A percentile compares a stretch with the other conserved stretches of the same genome.
Evolutionary conservation across 129 eudicot species (phyloP).

Genomic region (Flaveria sonorensis): DNA sequence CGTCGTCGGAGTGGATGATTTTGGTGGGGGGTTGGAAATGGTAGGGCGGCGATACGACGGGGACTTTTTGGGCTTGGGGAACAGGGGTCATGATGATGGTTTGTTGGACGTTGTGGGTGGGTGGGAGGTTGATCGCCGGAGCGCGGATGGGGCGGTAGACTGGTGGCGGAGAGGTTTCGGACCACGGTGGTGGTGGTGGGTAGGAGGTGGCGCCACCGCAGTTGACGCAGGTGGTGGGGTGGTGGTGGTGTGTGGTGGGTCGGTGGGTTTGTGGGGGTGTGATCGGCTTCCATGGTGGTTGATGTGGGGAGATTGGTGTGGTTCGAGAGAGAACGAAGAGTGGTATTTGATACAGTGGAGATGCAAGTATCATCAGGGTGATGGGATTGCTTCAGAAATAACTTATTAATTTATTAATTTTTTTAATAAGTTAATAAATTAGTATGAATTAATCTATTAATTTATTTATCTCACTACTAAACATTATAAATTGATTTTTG

Average conservation of each 20-base stretch:
- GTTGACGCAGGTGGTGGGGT: slow-evolving; percentile 58
- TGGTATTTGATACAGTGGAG: too few species aligned
- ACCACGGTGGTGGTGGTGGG: slow-evolving; percentile 63
- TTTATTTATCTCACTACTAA: too few species aligned
- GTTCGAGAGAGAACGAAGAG: too few species aligned
- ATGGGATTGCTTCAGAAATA: too few species aligned
- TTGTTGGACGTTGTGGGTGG: slow-evolving; percentile 53
- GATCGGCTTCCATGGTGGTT: slow-evolving; percentile 34
- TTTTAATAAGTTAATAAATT: too few species aligned
- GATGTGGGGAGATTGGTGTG: background rate
- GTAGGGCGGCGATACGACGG: slow-evolving; percentile 54
- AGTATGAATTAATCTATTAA: too few species aligned
- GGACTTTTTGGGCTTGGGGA: slow-evolving; percentile 59
- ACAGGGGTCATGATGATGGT: slow-evolving; percentile 81
- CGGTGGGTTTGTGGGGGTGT: slow-evolving; percentile 20
- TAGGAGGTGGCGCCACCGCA: slow-evolving; percentile 81
- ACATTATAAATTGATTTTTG: too few species aligned
- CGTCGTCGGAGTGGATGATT: slow-evolving; percentile 62
- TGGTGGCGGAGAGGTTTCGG: slow-evolving; percentile 51
- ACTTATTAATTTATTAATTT: too few species aligned
- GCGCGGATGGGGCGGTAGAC: slow-evolving; percentile 76
- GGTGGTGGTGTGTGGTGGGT: slow-evolving; percentile 31
- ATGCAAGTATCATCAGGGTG: too few species aligned
- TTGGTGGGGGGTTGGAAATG: slow-evolving; percentile 68
- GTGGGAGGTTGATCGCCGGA: slow-evolving; percentile 75